A percentile compares a stretch with the other conserved stretches of the same genome.
These are phyloP conservation scores for Conidiobolus incongruus DNA, from an alignment of 371 early-diverging fungal species.

Conservation along the genomic window DNA sequence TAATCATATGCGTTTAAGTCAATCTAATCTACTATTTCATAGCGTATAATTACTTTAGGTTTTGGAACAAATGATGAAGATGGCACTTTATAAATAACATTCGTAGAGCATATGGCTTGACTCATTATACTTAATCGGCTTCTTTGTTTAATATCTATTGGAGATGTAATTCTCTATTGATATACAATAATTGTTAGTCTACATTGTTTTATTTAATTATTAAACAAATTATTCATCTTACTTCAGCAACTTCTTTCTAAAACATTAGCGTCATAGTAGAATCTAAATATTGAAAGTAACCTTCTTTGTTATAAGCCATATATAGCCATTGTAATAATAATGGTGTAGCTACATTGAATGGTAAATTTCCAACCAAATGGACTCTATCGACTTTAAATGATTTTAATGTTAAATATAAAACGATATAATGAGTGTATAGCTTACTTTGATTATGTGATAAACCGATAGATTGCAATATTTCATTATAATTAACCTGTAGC, in stretches of 20 bases:
- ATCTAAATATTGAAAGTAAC: constrained; percentile 24
- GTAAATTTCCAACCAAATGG: constrained; percentile 52
- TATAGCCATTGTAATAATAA: constrained; percentile 52
- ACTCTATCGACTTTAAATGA: constrained; percentile 7
- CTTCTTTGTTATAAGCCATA: constrained; percentile 21
- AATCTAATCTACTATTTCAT: no score
- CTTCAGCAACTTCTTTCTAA: constrained; percentile 61
- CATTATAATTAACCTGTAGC: constrained; percentile 24
- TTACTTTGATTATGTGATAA: not conserved
- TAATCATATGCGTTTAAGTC: no score
- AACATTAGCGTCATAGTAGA: constrained; percentile 67
- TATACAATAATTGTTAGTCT: constrained; percentile 1
- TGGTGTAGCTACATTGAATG: constrained; percentile 55
- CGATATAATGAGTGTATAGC: no score
- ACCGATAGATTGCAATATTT: constrained; percentile 12
- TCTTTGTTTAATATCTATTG: constrained; percentile 20
- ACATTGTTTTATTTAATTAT: no score
- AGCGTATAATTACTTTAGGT: constrained; percentile 30
- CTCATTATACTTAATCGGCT: constrained; percentile 51
- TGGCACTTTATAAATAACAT: constrained; percentile 33
- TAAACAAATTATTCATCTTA: constrained; percentile 9
- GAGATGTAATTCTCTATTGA: constrained; percentile 31
- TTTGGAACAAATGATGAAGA: constrained; percentile 40
- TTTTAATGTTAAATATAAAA: no score
- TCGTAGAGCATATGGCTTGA: constrained; percentile 41